A percentile compares a stretch with the other conserved stretches of the same genome.
Evolutionary conservation across 2,329 filamentous ascomycete genomes (phyloP).

Genomic region (Fusarium nygamai): DNA sequence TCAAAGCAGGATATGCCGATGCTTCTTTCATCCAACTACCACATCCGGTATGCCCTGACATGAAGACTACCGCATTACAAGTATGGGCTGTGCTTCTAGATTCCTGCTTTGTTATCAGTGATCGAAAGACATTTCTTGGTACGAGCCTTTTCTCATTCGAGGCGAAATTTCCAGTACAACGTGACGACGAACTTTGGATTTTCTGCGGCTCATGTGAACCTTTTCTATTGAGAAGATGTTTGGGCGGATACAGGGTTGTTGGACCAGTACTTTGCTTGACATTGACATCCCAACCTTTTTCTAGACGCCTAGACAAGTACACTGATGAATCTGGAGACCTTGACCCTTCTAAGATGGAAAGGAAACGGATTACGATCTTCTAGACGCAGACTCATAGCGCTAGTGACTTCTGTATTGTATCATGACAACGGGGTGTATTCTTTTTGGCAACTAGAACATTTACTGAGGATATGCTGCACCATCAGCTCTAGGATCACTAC

Average conservation of each 20-base stretch:
- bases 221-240: background rate
- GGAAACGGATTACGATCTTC: background rate
- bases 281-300: background rate
- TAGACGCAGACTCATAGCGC: fast-evolving
- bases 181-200: background rate
- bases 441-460: fast-evolving
- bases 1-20: background rate
- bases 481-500: constrained; percentile 89
- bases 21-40: background rate
- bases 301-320: background rate
- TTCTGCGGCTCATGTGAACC: background rate
- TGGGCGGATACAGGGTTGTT: background rate
- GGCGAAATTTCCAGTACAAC: background rate
- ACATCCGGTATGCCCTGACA: background rate
- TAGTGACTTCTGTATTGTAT: background rate
- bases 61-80: background rate
- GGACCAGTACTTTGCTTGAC: background rate
- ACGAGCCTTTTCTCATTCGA: fast-evolving
- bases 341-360: background rate
- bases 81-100: background rate
- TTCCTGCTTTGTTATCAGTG: background rate
- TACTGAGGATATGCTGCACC: constrained; percentile 70
- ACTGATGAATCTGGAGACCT: background rate
- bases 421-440: background rate
- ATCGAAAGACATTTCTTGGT: too few species aligned